A percentile compares a stretch with the other conserved stretches of the same genome.
Conservation (phyloP, 371 early-diverging fungal species). For the Choanephora cucurbitarum region DNA sequence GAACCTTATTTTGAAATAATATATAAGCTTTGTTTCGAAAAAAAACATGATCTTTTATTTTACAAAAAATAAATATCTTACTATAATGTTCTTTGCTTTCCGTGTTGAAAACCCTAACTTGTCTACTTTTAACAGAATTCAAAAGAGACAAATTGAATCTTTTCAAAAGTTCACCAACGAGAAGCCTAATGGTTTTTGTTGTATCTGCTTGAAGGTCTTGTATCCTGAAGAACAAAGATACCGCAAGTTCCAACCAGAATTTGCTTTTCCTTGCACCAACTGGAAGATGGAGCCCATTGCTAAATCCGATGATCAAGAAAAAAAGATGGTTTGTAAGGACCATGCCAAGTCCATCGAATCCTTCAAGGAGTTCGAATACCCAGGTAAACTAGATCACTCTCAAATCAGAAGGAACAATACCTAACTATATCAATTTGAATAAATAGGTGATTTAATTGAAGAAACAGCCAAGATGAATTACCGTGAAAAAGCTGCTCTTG, state of each 20-base stretch:
- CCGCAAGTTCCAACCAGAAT: neutral
- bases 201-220: constrained; percentile 1
- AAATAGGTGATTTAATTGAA: neutral
- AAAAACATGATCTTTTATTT: too few relatives aligned
- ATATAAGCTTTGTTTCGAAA: too few relatives aligned
- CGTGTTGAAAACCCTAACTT: too few relatives aligned
- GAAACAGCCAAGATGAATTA: constrained; percentile 7
- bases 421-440: too few relatives aligned
- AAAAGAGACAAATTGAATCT: constrained; percentile 4
- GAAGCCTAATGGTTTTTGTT: constrained; percentile 8
- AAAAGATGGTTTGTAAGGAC: too few relatives aligned
- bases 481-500: constrained; percentile 3
- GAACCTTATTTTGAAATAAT: too few relatives aligned
- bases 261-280: neutral
- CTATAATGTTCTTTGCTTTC: too few relatives aligned
- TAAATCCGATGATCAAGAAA: neutral
- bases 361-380: neutral
- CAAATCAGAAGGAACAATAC: too few relatives aligned
- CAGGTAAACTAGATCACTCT: too few relatives aligned
- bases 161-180: constrained; percentile 4
- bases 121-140: too few relatives aligned
- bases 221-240: constrained; percentile 8
- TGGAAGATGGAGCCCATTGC: neutral
- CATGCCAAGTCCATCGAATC: neutral
- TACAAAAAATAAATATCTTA: too few relatives aligned